Percentiles rank a stretch among this genome's conserved stretches.
Conservation (phyloP, 192 early-diverging fungal species). For the Coemansia sp. region DNA sequence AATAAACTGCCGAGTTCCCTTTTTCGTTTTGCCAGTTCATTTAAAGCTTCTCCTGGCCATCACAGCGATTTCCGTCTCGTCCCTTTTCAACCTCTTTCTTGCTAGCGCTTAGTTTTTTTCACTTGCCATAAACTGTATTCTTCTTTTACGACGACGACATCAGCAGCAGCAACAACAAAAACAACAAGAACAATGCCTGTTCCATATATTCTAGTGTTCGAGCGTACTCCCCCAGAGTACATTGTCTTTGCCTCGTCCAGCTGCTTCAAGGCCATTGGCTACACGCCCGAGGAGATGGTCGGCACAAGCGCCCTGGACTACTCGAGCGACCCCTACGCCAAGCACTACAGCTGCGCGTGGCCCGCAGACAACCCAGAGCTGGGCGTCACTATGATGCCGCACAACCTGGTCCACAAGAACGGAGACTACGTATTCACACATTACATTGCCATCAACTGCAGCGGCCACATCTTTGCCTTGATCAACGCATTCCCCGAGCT, state of each 20-base stretch:
- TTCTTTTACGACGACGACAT: not conserved
- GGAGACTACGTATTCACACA: slow-evolving; percentile 26
- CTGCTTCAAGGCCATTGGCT: slow-evolving; percentile 34
- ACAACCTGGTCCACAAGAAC: slow-evolving; percentile 35
- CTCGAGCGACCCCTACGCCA: slow-evolving; percentile 40
- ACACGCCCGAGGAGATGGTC: slow-evolving; percentile 44
- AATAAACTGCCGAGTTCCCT: too few relatives aligned
- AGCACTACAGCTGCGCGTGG: slow-evolving; percentile 54
- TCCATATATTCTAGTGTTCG: slow-evolving; percentile 40
- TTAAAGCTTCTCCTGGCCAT: too few relatives aligned
- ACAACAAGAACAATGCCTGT: slow-evolving; percentile 26
- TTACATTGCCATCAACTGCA: slow-evolving; percentile 43
- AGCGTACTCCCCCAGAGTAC: slow-evolving; percentile 34
- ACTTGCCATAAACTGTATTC: not conserved
- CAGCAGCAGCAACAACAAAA: too few relatives aligned
- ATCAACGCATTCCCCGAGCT: slow-evolving; percentile 37
- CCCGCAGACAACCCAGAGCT: slow-evolving; percentile 50
- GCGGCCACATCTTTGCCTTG: slow-evolving; percentile 38
- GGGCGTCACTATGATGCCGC: slow-evolving; percentile 46
- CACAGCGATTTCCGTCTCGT: not conserved
- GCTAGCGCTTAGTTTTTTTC: not conserved
- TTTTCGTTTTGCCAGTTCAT: too few relatives aligned
- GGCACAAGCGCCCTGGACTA: slow-evolving; percentile 43
- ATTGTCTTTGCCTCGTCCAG: slow-evolving; percentile 44
- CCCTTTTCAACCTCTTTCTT: not conserved